A percentile compares a stretch with the other conserved stretches of the same genome.
Evolutionary conservation across 1,284 basidiomycete genomes (phyloP).

Genomic region (Irpex sp.): DNA sequence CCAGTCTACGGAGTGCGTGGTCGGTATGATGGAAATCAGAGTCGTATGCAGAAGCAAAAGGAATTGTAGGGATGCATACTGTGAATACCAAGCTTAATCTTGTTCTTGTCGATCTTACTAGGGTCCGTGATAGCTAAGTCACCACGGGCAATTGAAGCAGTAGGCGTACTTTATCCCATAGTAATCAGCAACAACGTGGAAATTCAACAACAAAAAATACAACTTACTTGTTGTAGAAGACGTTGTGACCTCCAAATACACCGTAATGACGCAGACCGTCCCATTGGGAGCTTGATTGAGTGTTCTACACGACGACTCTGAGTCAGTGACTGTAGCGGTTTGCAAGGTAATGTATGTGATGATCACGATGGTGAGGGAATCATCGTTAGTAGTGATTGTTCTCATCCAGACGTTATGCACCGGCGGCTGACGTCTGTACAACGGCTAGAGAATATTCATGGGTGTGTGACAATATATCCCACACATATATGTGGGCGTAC

Average conservation of each 20-base stretch:
- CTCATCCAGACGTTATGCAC: conserved; percentile 34
- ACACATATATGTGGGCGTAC: neutral
- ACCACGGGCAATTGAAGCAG: conserved; percentile 41
- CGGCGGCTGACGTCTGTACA: conserved; percentile 52
- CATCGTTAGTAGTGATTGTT: conserved; percentile 41
- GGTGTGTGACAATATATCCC: neutral
- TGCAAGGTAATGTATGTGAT: neutral
- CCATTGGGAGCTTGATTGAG: conserved; percentile 76
- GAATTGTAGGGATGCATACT: conserved; percentile 37
- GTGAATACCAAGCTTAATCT: conserved; percentile 61
- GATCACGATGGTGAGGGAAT: conserved; percentile 57
- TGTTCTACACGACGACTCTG: conserved; percentile 43
- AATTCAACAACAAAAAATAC: neutral
- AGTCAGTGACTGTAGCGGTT: neutral
- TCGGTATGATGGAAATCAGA: conserved; percentile 6
- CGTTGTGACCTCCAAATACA: conserved; percentile 41
- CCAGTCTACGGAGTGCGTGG: conserved; percentile 45
- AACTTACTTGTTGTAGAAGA: conserved; percentile 62
- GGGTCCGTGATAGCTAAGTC: conserved; percentile 47
- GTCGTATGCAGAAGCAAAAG: neutral
- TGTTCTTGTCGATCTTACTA: conserved; percentile 21
- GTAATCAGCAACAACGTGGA: neutral
- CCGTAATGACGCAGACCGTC: conserved; percentile 68
- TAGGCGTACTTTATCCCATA: conserved; percentile 38
- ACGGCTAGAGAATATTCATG: conserved; percentile 36